Evolutionary conservation across 257 asterid genomes (phyloP).

Genomic region (Voacanga thouarsii): DNA sequence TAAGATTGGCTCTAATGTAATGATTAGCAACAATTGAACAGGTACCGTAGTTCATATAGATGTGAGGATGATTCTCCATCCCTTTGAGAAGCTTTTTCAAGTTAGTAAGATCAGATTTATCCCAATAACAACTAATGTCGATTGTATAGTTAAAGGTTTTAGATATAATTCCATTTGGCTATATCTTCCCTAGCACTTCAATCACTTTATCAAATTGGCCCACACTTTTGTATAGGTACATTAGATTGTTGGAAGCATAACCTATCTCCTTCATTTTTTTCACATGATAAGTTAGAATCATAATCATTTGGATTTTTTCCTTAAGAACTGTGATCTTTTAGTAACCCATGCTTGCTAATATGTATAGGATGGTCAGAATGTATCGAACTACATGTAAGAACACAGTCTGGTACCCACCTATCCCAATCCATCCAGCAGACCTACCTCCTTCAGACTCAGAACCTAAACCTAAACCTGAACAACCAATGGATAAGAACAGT

Average conservation of each 20-base stretch:
- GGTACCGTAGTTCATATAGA: conserved; percentile 45
- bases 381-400: too few species aligned
- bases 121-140: conserved; percentile 45
- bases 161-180: conserved; percentile 37
- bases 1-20: conserved; percentile 38
- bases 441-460: too few species aligned
- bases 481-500: too few species aligned
- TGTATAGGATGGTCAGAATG: too few species aligned
- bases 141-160: conserved; percentile 58
- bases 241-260: conserved; percentile 40
- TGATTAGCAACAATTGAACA: conserved; percentile 42
- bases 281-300: conserved; percentile 46
- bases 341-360: too few species aligned
- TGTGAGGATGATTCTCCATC: conserved; percentile 35
- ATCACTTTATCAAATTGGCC: conserved; percentile 47
- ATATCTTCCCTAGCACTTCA: conserved; percentile 49
- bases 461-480: too few species aligned
- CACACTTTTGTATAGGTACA: conserved; percentile 49
- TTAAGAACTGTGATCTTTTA: too few species aligned
- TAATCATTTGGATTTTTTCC: too few species aligned
- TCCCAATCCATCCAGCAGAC: too few species aligned
- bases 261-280: conserved; percentile 48
- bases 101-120: conserved; percentile 41
- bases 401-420: too few species aligned
- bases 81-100: conserved; percentile 58